Percentiles rank a stretch among this genome's conserved stretches.
These are phyloP conservation scores for Saturnispora kantuleensis DNA, from an alignment of 805 yeast species.

Conservation along the genomic window DNA sequence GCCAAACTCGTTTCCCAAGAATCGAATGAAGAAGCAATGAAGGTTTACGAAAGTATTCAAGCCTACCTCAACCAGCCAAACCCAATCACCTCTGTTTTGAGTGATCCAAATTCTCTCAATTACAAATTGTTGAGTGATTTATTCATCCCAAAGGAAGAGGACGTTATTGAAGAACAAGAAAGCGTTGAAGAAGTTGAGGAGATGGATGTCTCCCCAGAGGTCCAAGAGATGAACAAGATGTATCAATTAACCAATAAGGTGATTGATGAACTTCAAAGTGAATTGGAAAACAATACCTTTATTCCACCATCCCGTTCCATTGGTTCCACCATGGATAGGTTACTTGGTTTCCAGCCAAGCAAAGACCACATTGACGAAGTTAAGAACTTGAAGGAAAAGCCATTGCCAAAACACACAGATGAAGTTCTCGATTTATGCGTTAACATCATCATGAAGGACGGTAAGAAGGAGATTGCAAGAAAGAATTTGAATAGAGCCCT, in stretches of 20 bases:
- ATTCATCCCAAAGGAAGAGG: slow-evolving; percentile 3
- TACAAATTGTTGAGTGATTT: slow-evolving; percentile 15
- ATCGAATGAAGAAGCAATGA: slow-evolving; percentile 13
- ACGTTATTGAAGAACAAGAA: background rate
- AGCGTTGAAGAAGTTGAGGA: slow-evolving; percentile 10
- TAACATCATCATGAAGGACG: slow-evolving; percentile 86
- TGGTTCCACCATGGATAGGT: slow-evolving; percentile 12
- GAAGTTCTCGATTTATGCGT: slow-evolving; percentile 70
- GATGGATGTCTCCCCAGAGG: slow-evolving; percentile 15
- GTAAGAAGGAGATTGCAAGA: slow-evolving; percentile 75
- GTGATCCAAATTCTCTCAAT: slow-evolving; percentile 16
- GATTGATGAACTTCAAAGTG: slow-evolving; percentile 22
- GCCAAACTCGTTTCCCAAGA: slow-evolving; percentile 7
- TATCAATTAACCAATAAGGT: slow-evolving; percentile 24
- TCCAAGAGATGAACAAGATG: slow-evolving; percentile 18
- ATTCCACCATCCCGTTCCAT: slow-evolving; percentile 15
- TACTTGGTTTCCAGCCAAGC: slow-evolving; percentile 44
- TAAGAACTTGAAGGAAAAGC: slow-evolving; percentile 36
- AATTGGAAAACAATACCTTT: slow-evolving; percentile 19
- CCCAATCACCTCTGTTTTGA: slow-evolving; percentile 17
- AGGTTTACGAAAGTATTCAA: slow-evolving; percentile 15
- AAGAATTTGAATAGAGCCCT: slow-evolving; percentile 66
- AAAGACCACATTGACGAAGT: slow-evolving; percentile 54
- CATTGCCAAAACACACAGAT: slow-evolving; percentile 55
- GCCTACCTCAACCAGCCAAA: slow-evolving; percentile 15